These are phyloP conservation scores for Nicotiana otophora DNA, from an alignment of 257 asterid species.

Conservation along the genomic window DNA sequence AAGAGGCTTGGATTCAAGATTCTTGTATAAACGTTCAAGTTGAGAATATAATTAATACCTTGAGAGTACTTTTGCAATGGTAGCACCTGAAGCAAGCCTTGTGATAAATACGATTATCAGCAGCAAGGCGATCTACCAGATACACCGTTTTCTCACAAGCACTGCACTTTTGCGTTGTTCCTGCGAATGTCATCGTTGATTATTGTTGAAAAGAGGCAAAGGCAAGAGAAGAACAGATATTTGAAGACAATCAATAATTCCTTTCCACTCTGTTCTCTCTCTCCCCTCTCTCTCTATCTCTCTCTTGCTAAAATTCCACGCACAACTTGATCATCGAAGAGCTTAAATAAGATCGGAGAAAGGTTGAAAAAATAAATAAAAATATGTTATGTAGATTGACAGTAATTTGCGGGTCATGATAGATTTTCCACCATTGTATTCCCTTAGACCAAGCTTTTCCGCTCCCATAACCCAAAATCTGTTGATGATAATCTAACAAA, in stretches of 20 bases:
- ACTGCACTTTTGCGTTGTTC: constrained; percentile 52
- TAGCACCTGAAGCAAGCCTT: constrained; percentile 79
- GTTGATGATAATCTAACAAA: not conserved
- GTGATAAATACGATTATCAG: constrained; percentile 57
- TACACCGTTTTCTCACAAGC: constrained; percentile 61
- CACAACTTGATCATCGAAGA: not conserved
- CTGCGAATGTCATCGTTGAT: constrained; percentile 52
- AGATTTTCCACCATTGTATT: not conserved
- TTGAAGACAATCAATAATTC: not conserved
- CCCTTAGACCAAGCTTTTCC: not conserved
- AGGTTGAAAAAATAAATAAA: not conserved
- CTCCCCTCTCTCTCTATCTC: not conserved
- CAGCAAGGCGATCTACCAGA: constrained; percentile 53
- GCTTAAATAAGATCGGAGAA: not conserved
- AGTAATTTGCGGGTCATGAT: not conserved
- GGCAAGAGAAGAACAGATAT: not conserved
- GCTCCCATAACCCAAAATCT: not conserved
- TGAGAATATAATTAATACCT: constrained; percentile 26
- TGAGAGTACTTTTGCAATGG: constrained; percentile 73
- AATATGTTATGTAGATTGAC: not conserved
- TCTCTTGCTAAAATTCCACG: not conserved
- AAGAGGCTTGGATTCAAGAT: too few species aligned
- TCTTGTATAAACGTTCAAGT: too few species aligned
- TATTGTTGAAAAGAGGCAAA: not conserved
- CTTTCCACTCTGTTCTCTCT: not conserved